phyloP scores from a whole-genome alignment of 768 basidiomycete genomes.

The Cystofilobasidium ferigula region DNA sequence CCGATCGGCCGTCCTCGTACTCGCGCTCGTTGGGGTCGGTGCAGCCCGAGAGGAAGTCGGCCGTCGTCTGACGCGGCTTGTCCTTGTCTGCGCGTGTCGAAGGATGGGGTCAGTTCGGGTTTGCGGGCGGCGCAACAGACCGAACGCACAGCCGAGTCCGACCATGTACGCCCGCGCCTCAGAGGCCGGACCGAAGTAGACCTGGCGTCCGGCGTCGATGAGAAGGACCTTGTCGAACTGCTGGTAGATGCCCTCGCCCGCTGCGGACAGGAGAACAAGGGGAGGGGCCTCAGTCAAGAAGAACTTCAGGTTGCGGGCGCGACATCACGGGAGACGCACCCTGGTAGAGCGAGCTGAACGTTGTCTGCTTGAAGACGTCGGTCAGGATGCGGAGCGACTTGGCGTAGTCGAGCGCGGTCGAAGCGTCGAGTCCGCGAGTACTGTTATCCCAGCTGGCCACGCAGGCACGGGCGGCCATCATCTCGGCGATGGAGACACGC shows the following conservation, averaged over 20 bases:
- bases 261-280: too few species aligned
- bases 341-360: conserved; percentile 75
- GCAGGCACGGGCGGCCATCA: conserved; percentile 37
- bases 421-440: conserved; percentile 56
- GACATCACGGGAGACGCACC: conserved; percentile 30
- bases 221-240: conserved; percentile 75
- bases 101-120: too few species aligned
- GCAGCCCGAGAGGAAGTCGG: conserved; percentile 63
- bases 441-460: conserved; percentile 30
- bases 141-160: conserved; percentile 48
- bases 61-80: conserved; percentile 69
- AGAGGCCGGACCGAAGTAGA: conserved; percentile 59
- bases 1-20: conserved; percentile 54
- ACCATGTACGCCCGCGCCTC: conserved; percentile 63
- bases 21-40: conserved; percentile 72
- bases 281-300: too few species aligned
- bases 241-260: conserved; percentile 48
- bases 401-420: conserved; percentile 76
- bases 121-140: too few species aligned
- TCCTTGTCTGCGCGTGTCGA: conserved; percentile 42
- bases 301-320: too few species aligned
- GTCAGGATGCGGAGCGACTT: conserved; percentile 70
- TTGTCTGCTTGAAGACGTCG: conserved; percentile 56
- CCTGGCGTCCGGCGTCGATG: conserved; percentile 61
- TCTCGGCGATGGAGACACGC: conserved; percentile 43